Conservation (phyloP, 2,329 filamentous ascomycete genomes). For the Aspergillus sp. region DNA sequence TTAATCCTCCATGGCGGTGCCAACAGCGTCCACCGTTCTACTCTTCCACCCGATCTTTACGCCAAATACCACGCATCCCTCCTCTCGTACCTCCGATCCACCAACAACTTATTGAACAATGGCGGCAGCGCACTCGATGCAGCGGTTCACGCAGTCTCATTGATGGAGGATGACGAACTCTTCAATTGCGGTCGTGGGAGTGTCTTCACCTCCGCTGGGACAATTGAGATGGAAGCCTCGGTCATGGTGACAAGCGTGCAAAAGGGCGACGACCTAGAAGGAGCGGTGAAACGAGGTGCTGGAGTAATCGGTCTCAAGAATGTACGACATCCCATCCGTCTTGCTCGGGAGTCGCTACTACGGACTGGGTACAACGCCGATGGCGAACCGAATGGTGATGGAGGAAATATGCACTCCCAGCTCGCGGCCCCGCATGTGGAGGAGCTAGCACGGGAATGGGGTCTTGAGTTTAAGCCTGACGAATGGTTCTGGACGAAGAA, state of each 20-base stretch:
- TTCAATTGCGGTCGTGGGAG: conserved; percentile 84
- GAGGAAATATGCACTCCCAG: conserved; percentile 55
- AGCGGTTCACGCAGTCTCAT: conserved; percentile 68
- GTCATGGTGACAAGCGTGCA: conserved; percentile 67
- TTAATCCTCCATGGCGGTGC: conserved; percentile 71
- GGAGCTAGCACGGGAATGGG: conserved; percentile 56
- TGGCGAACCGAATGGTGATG: conserved; percentile 43
- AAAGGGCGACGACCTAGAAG: conserved; percentile 4
- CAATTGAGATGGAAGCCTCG: conserved; percentile 80
- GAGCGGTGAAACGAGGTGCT: conserved; percentile 68
- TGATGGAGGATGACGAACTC: conserved; percentile 73
- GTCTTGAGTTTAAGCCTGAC: conserved; percentile 63
- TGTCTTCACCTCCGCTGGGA: conserved; percentile 78
- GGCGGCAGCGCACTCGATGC: conserved; percentile 63
- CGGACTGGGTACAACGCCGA: conserved; percentile 50
- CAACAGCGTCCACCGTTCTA: conserved; percentile 60
- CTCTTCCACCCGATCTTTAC: conserved; percentile 56
- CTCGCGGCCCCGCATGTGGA: conserved; percentile 66
- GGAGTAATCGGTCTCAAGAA: conserved; percentile 68
- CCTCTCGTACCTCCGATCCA: conserved; percentile 54
- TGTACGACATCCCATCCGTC: conserved; percentile 73
- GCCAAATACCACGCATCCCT: conserved; percentile 57
- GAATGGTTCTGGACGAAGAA: conserved; percentile 74
- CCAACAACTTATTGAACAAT: conserved; percentile 35
- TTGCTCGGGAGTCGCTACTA: conserved; percentile 68